phyloP scores from a whole-genome alignment of 2,329 filamentous ascomycete species.

The Plectosphaerella cucumerina region DNA sequence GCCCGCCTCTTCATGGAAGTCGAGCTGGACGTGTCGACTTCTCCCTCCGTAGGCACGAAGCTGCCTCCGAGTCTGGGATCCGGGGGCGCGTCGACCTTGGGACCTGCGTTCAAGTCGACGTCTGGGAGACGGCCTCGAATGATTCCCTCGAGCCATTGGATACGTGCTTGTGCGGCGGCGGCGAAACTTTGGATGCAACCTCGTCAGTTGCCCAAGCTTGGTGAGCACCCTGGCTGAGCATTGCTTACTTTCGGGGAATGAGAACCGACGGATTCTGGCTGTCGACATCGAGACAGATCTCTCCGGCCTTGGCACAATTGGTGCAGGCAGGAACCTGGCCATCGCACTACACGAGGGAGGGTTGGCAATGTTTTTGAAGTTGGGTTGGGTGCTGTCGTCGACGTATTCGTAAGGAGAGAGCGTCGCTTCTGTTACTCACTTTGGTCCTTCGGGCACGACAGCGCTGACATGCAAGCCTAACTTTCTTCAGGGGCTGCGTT shows the following conservation, averaged over 20 bases:
- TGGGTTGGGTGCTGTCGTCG: background rate
- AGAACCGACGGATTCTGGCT: slow-evolving; percentile 26
- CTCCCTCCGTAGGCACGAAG: background rate
- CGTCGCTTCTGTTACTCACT: slow-evolving; percentile 17
- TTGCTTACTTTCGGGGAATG: slow-evolving; percentile 27
- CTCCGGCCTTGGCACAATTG: slow-evolving; percentile 28
- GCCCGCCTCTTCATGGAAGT: background rate
- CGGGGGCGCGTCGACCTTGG: slow-evolving; percentile 18
- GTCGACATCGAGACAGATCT: slow-evolving; percentile 31
- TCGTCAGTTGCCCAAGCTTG: background rate
- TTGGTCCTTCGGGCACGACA: slow-evolving; percentile 31
- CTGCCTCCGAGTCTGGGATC: slow-evolving; percentile 11
- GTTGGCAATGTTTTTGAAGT: too few species aligned
- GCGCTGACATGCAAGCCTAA: slow-evolving; percentile 30
- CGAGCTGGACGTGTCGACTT: background rate
- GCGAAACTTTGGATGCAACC: slow-evolving; percentile 11
- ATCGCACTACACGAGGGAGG: slow-evolving; percentile 23
- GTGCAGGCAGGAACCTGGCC: slow-evolving; percentile 29
- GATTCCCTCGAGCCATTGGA: slow-evolving; percentile 28
- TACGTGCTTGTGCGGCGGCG: slow-evolving; percentile 20
- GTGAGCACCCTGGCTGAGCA: background rate
- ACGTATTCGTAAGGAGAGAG: too few species aligned
- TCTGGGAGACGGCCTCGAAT: slow-evolving; percentile 20
- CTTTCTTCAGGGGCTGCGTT: slow-evolving; percentile 23
- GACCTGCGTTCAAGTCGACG: slow-evolving; percentile 23